These are phyloP conservation scores for Suillus sp. DNA, from an alignment of 768 basidiomycete species.

Conservation along the genomic window DNA sequence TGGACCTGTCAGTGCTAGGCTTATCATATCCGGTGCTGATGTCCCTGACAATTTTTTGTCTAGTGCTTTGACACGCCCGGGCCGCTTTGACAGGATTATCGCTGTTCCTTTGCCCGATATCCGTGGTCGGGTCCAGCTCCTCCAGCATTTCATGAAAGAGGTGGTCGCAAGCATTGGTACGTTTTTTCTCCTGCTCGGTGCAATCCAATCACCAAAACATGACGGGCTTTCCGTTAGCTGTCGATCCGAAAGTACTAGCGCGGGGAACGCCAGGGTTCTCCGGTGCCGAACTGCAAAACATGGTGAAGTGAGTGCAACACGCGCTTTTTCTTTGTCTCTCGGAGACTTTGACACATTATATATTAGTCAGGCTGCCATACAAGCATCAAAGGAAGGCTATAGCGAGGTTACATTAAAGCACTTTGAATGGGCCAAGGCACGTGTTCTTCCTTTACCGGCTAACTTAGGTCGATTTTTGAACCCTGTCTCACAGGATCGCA, in stretches of 20 bases:
- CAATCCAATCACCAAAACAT: background rate
- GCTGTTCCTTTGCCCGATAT: slow-evolving; percentile 95
- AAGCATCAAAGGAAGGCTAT: slow-evolving; percentile 85
- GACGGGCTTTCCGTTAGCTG: slow-evolving; percentile 44
- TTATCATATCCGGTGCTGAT: slow-evolving; percentile 8
- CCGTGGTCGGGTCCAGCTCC: slow-evolving; percentile 89
- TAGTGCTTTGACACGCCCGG: slow-evolving; percentile 93
- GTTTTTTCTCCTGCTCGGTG: slow-evolving; percentile 15
- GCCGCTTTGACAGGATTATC: slow-evolving; percentile 93
- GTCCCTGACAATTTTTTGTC: slow-evolving; percentile 19
- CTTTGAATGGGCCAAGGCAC: slow-evolving; percentile 97
- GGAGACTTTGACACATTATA: slow-evolving; percentile 9
- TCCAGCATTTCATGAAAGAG: slow-evolving; percentile 87
- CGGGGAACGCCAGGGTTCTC: slow-evolving; percentile 96
- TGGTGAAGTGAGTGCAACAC: slow-evolving; percentile 76
- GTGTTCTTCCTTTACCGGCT: background rate
- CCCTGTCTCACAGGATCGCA: slow-evolving; percentile 66
- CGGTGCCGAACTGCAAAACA: slow-evolving; percentile 94
- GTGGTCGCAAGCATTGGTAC: slow-evolving; percentile 64
- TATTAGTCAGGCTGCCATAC: slow-evolving; percentile 83
- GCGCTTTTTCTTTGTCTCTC: background rate
- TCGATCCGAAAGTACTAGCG: slow-evolving; percentile 86
- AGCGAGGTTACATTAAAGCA: slow-evolving; percentile 74
- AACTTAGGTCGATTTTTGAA: background rate
- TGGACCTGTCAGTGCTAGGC: slow-evolving; percentile 71